Evolutionary conservation across 2,329 filamentous ascomycete species (phyloP).

Genomic region (Colletotrichum falcatum): DNA sequence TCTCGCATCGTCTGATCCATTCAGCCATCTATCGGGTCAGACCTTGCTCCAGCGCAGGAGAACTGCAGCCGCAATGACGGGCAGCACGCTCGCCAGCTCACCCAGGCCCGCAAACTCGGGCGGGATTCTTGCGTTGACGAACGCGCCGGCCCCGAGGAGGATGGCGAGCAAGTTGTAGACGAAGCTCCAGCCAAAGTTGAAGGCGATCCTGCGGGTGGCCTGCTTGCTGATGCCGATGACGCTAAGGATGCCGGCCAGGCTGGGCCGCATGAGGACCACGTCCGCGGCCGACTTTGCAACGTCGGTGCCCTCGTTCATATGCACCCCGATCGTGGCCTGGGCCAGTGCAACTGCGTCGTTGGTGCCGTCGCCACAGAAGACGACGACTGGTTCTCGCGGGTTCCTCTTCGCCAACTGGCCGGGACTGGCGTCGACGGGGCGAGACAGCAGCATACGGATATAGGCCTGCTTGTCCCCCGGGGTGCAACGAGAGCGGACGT

Average conservation of each 20-base stretch:
- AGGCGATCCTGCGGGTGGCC: constrained; percentile 62
- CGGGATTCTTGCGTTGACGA: constrained; percentile 64
- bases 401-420: background rate
- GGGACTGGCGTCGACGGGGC: background rate
- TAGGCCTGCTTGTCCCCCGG: constrained; percentile 62
- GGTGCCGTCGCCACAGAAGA: constrained; percentile 83
- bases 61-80: constrained; percentile 71
- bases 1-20: background rate
- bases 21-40: constrained; percentile 32
- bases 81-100: constrained; percentile 79
- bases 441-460: constrained; percentile 52
- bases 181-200: constrained; percentile 79
- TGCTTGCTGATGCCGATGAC: constrained; percentile 66
- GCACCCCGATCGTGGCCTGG: constrained; percentile 77
- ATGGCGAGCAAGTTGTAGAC: constrained; percentile 79
- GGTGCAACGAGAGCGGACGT: constrained; percentile 56
- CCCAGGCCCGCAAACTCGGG: constrained; percentile 76
- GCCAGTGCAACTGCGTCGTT: constrained; percentile 82
- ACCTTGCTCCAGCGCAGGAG: constrained; percentile 56
- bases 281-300: constrained; percentile 76
- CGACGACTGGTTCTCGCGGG: constrained; percentile 55
- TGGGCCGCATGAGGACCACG: constrained; percentile 72
- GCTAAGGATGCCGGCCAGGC: constrained; percentile 66
- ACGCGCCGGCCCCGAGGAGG: constrained; percentile 73
- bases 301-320: constrained; percentile 72